Evolutionary conservation across 2,329 filamentous ascomycete species (phyloP).

Genomic region (Epichloe elymi): DNA sequence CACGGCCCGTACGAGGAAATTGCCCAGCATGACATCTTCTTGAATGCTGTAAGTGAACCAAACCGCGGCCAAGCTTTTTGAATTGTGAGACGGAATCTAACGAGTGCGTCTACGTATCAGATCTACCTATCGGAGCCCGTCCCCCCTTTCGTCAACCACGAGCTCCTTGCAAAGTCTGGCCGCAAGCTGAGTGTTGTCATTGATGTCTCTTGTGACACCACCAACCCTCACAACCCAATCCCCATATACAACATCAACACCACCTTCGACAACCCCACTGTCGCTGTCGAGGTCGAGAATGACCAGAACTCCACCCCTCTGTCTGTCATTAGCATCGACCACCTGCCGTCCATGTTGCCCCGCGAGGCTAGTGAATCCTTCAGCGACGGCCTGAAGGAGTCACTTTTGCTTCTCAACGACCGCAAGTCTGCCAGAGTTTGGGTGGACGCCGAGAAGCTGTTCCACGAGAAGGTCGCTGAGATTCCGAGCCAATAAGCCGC

Average conservation of each 20-base stretch:
- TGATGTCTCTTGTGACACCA: constrained; percentile 63
- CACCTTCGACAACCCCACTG: constrained; percentile 79
- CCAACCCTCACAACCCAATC: constrained; percentile 40
- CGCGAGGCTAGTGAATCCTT: constrained; percentile 62
- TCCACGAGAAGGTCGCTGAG: constrained; percentile 4
- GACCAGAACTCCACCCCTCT: constrained; percentile 36
- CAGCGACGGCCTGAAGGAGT: neutral
- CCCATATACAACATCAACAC: constrained; percentile 78
- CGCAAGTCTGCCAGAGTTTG: constrained; percentile 6
- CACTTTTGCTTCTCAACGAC: constrained; percentile 2
- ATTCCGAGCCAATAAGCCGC: neutral
- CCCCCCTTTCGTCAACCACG: constrained; percentile 64
- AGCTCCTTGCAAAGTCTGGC: constrained; percentile 47
- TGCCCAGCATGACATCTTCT: constrained; percentile 45
- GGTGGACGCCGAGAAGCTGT: constrained; percentile 3
- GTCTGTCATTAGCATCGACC: constrained; percentile 78
- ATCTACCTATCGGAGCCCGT: constrained; percentile 8
- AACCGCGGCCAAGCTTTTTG: neutral
- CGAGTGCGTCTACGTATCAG: neutral
- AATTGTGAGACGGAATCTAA: neutral
- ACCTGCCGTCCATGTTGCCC: constrained; percentile 70
- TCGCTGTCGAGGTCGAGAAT: constrained; percentile 52
- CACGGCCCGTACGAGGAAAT: constrained; percentile 73
- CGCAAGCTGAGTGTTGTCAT: constrained; percentile 70
- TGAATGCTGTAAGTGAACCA: constrained; percentile 34